Conservation (phyloP, 352 stramenopile species). For the Discostella stelligera region DNA sequence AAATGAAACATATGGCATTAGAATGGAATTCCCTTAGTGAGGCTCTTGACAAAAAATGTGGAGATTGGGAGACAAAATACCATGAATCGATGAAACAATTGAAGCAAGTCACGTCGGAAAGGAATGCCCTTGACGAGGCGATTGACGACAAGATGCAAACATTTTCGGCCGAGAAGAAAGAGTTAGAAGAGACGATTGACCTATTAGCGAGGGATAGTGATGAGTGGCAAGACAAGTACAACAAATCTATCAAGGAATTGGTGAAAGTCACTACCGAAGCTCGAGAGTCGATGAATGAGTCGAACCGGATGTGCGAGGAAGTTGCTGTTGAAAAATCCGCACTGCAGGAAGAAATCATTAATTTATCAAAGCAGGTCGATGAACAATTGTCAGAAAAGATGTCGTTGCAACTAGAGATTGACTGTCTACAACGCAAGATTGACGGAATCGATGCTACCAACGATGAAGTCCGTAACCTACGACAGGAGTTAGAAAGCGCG, state of each 20-base stretch:
- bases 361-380: not conserved
- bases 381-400: not conserved
- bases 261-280: not conserved
- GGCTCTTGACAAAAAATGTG: not conserved
- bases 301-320: not conserved
- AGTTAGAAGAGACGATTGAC: constrained; percentile 9
- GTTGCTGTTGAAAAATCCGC: not conserved
- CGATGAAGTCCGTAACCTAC: not conserved
- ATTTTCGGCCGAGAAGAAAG: not conserved
- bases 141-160: not conserved
- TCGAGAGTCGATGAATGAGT: not conserved
- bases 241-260: not conserved
- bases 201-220: constrained; percentile 4
- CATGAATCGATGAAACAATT: not conserved
- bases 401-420: constrained; percentile 1
- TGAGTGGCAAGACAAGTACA: constrained; percentile 10
- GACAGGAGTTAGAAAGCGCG: not conserved
- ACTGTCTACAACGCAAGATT: not conserved
- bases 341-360: not conserved
- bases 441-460: not conserved
- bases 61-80: not conserved
- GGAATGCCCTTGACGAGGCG: not conserved
- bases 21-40: not conserved
- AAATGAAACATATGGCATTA: not conserved
- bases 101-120: not conserved